Base-by-base conservation (phyloP, 495 filamentous ascomycete species). In the Talaromyces liani region DNA sequence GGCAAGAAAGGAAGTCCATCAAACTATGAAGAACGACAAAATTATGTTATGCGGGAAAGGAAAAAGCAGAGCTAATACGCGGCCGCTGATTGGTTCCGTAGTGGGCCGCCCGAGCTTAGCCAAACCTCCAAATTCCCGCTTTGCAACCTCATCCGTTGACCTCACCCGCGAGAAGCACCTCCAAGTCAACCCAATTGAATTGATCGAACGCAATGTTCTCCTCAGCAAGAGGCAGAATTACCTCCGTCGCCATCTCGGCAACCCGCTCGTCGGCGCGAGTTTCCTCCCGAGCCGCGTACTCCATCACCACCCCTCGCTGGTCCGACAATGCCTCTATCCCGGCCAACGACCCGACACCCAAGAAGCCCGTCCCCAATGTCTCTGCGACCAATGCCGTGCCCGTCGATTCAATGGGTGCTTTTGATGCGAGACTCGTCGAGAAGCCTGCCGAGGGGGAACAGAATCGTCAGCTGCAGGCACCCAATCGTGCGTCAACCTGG, bases 401-500 rank as follows among this genome's bases (percentile, higher is more conserved):
- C 61, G 75, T 82, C 64, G 74, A 80, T 67, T 69, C 81, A 61
- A 73, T 79, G 70, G 69, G 77, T 33, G 62, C 70, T 62, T 74
- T 68, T 49, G 73, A 78, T 63, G 76, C 72, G 33, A 71, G 78
- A 14, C 62, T 88, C 60, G 76, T 80, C 71, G 90, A 89, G 79
- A 70, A 72, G 10, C 77, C 86, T 16, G 77, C 82, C 64, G 85
- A 85, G 49, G 86, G 75, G 55, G 86, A 90, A 75, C 75, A 80
- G 63, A 71, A 79, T 71, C 80, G 85, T 49, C 73, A 81, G 55
- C 76, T 83, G 70, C 94, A 98, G 79, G 91, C 94, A 24, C 94
- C 94, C 22, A 98, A 98, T 80, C 86, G 92, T 39, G 76, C 80
- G 51, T 82, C 74, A 24, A 81, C 90, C 63, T 98, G 94, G 94